A percentile compares a stretch with the other conserved stretches of the same genome.
phyloP scores from a whole-genome alignment of 1,139 yeast genomes.

The Geotrichum phurueaensis region DNA sequence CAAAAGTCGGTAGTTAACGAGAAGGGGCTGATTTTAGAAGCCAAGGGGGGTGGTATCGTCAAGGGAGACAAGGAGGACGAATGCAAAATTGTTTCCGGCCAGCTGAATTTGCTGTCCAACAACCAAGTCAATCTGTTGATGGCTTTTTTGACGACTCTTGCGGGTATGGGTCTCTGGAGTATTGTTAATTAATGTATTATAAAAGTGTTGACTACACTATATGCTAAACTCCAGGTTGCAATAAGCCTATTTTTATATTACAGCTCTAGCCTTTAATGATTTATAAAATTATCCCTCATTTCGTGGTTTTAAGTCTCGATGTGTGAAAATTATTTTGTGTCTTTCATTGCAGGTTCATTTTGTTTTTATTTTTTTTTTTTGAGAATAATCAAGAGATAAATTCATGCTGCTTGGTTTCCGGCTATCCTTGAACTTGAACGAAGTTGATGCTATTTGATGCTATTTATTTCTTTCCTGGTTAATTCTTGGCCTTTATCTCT shows the following conservation, averaged over 20 bases:
- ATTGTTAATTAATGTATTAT: not conserved
- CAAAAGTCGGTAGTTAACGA: slow-evolving; percentile 38
- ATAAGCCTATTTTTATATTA: not conserved
- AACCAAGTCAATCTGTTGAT: slow-evolving; percentile 41
- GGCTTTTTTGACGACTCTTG: slow-evolving; percentile 33
- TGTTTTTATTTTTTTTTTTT: too few relatives aligned
- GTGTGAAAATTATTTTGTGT: too few relatives aligned
- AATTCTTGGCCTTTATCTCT: too few relatives aligned
- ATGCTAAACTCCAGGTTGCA: not conserved
- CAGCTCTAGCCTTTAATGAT: too few relatives aligned
- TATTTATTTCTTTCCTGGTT: too few relatives aligned
- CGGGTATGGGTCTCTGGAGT: slow-evolving; percentile 31
- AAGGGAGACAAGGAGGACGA: slow-evolving; percentile 7
- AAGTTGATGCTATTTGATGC: too few relatives aligned
- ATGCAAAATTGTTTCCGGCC: slow-evolving; percentile 24
- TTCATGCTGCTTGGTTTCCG: too few relatives aligned
- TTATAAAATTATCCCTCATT: too few relatives aligned
- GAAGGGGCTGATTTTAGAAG: slow-evolving; percentile 40
- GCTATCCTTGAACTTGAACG: too few relatives aligned
- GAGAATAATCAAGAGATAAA: too few relatives aligned
- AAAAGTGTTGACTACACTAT: not conserved
- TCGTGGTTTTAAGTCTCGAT: too few relatives aligned
- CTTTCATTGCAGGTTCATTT: too few relatives aligned
- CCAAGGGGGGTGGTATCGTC: slow-evolving; percentile 38
- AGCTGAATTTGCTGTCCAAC: slow-evolving; percentile 34